Evolutionary conservation across 257 asterid species (phyloP), one percentile per base, ranked within the genome.

Genomic region (Fraxinus anomala): DNA sequence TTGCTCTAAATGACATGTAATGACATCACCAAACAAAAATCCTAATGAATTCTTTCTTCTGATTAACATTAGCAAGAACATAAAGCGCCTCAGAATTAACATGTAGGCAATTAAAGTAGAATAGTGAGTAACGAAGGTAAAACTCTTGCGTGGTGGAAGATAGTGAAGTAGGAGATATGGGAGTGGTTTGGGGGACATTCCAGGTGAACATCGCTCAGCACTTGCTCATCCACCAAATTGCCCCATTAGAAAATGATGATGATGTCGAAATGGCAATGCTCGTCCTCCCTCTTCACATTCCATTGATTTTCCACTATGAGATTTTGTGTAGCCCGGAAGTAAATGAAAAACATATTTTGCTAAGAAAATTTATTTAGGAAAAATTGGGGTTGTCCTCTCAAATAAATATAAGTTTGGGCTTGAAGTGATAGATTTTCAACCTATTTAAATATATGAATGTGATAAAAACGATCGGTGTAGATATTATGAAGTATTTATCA

Each of bases 201-300:
- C 28, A 95, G 87, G 83, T 93, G 99, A 80, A 95, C 84, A 78
- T 95, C 98, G 68, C 99, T 95, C 98, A 95, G 93, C 81, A 95
- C 98, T 80, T 87, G 96, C 68, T 90, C 95, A 75, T 84, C 91
- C 80, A 39, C 87, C 70, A 73, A 56, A 51, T 30, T 76, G 28
- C 83, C 74, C 77, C 82, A 65, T 74, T 68, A 30, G 73, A 34
- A 40, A 75, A 78, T 39, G 54, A 75, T 7, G 12, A 19, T 49
- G 76, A 28, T 28, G 71, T n/a, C 63, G 59, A 73, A 84, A 81
- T 37, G 5, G 31, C 79, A 76, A 78, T 71, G 75, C 81, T 72
- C 72, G 21, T 0, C 5, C 73, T 6, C 68, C 86, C 0, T 78
- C 73, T 44, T 74, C 73, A 76, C 72, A 12, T 14, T 78, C 87